Conservation (phyloP, 108 stramenopile genomes). For the Bacterosira constricta region DNA sequence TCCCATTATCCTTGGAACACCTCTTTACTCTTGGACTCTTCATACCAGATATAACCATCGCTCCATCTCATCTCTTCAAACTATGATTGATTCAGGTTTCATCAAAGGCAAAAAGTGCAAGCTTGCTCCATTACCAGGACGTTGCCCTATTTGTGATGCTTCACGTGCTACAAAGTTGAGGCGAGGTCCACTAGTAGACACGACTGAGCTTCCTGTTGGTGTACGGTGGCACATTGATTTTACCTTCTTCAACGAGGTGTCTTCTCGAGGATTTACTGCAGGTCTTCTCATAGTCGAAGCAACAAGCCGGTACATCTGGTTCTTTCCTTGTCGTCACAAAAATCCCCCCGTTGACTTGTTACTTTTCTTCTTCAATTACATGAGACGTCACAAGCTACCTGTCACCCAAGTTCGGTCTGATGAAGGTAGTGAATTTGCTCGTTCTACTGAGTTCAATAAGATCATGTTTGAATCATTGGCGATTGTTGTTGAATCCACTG, state of each 20-base stretch:
- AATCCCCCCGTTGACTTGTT: slow-evolving; percentile 4
- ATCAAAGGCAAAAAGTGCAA: neutral
- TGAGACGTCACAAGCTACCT: neutral
- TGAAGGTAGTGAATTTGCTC: too few species aligned
- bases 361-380: slow-evolving; percentile 10
- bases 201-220: slow-evolving; percentile 12
- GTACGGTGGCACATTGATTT: slow-evolving; percentile 5
- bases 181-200: slow-evolving; percentile 3
- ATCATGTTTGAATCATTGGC: neutral
- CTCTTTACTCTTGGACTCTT: neutral
- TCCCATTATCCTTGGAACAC: neutral
- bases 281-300: slow-evolving; percentile 4
- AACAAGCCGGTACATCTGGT: neutral
- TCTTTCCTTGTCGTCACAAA: slow-evolving; percentile 10
- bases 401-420: neutral
- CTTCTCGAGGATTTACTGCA: slow-evolving; percentile 5
- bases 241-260: slow-evolving; percentile 6
- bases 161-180: neutral
- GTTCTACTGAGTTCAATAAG: neutral
- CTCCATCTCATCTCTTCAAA: neutral
- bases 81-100: neutral
- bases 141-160: slow-evolving; percentile 10
- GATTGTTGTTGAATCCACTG: slow-evolving; percentile 7
- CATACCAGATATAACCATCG: too few species aligned
- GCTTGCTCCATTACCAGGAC: neutral